Percentiles rank a stretch among this genome's conserved stretches.
Conservation (phyloP, 2,329 filamentous ascomycete genomes). For the Cladobotryum protrusum region DNA sequence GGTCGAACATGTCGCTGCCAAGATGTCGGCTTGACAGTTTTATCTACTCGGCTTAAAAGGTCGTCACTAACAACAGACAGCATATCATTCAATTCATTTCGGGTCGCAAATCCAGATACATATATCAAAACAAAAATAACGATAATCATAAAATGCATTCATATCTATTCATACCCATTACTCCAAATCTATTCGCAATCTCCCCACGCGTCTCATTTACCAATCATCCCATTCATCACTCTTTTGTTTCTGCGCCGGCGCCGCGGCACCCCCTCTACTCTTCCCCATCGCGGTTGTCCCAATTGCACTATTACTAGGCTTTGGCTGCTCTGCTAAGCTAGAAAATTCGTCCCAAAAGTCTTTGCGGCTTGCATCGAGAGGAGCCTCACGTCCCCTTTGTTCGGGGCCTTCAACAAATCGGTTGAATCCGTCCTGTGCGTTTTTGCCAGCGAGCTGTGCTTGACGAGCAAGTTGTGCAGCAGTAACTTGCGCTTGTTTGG, state of each 20-base stretch:
- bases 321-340: slow-evolving; percentile 53
- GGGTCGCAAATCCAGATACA: too few species aligned
- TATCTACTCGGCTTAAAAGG: too few species aligned
- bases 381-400: slow-evolving; percentile 31
- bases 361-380: slow-evolving; percentile 59
- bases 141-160: neutral
- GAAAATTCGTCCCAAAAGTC: slow-evolving; percentile 94
- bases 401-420: slow-evolving; percentile 78
- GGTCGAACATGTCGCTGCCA: too few species aligned
- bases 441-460: slow-evolving; percentile 63
- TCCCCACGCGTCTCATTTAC: slow-evolving; percentile 29
- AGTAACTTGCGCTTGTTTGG: slow-evolving; percentile 56
- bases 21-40: too few species aligned
- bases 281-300: slow-evolving; percentile 52
- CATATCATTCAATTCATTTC: neutral
- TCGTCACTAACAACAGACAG: neutral
- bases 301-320: slow-evolving; percentile 42
- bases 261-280: slow-evolving; percentile 27
- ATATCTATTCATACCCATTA: slow-evolving; percentile 16
- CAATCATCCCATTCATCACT: slow-evolving; percentile 60
- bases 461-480: slow-evolving; percentile 61
- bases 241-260: slow-evolving; percentile 34
- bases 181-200: slow-evolving; percentile 10
- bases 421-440: slow-evolving; percentile 72
- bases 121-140: too few species aligned